Conservation (phyloP, 805 yeast species). For the Metschnikowia cubensis region DNA sequence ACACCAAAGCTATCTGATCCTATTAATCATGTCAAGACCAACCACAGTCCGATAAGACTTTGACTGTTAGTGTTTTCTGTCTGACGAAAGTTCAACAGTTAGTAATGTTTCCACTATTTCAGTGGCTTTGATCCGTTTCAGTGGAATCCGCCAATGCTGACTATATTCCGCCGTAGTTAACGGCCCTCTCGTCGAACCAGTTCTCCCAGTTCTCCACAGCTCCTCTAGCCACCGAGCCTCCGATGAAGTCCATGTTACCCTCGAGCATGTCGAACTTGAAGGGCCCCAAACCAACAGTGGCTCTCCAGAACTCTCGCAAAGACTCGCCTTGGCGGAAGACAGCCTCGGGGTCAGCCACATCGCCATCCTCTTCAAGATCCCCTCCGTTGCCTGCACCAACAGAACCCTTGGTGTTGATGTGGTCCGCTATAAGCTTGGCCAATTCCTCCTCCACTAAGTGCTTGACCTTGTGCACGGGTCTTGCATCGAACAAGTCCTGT, state of each 20-base stretch:
- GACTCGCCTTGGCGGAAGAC: conserved; percentile 30
- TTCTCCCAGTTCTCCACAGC: conserved; percentile 60
- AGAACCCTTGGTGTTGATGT: conserved; percentile 27
- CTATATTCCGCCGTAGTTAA: conserved; percentile 38
- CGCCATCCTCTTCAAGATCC: conserved; percentile 34
- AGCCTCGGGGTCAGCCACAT: conserved; percentile 31
- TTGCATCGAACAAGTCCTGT: conserved; percentile 77
- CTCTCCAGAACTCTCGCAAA: conserved; percentile 44
- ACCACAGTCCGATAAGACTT: too few relatives aligned
- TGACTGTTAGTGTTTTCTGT: too few relatives aligned
- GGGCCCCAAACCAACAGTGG: conserved; percentile 29
- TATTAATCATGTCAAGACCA: too few relatives aligned
- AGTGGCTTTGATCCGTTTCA: too few relatives aligned
- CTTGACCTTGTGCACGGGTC: conserved; percentile 61
- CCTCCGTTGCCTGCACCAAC: conserved; percentile 31
- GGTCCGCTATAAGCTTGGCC: conserved; percentile 46
- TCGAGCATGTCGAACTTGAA: conserved; percentile 70
- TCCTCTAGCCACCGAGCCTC: conserved; percentile 66
- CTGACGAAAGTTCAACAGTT: too few relatives aligned
- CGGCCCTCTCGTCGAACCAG: conserved; percentile 77
- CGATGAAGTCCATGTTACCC: conserved; percentile 64
- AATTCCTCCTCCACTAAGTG: conserved; percentile 62
- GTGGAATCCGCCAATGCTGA: too few relatives aligned
- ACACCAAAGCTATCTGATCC: too few relatives aligned
- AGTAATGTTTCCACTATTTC: too few relatives aligned